Evolutionary conservation across 1,284 basidiomycete genomes (phyloP), one percentile per base, ranked within the genome.

Genomic region (Microbotryum saponariae): DNA sequence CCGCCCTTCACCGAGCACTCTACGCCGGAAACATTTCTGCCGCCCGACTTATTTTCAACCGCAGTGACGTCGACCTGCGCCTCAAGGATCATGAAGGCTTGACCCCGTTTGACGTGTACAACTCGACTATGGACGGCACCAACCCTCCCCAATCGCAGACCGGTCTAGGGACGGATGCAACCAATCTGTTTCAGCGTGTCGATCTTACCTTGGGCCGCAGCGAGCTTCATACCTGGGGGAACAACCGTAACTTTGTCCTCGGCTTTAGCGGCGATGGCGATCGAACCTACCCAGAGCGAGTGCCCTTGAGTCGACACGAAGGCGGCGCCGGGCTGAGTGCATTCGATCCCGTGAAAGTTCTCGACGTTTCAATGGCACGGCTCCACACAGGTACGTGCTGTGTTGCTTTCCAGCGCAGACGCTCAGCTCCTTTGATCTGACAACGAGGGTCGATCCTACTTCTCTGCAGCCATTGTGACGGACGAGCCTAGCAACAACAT

Each of bases 31-130:
- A 98, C 73, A 73, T 97, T 20, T 79, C 84, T 54, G 84, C 85
- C 33, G 89, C 87, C 77, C 63, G 89, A 51, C 77, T 92, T 20
- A 79, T 98, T 7, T 78, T 92, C 48, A 83, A 86, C 64, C 83
- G 86, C 45, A 71, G 79, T 31, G 90, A 94, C 71, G 84, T 84
- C 21, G 91, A 97, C 72, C 76, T 80, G 0, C 78, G 82, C 1
- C 71, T 91, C 60, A 92, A 91, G 74, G 96, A 98, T 72, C 74
- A 79, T 45, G 94, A 97, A 72, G 94, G 92, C 25, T 86, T 96
- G 74, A 91, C 90, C 0, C 85, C 92, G 0, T 93, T 93, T 68
- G 94, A 98, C 72, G 77, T 98, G 29, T 97, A 92, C 78, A 97
- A 97, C 72, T 86, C 87, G 5, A 94, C 91, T 0, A 79, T 96